Conservation (phyloP, 257 asterid species). For the Fraxinus pennsylvanica region DNA sequence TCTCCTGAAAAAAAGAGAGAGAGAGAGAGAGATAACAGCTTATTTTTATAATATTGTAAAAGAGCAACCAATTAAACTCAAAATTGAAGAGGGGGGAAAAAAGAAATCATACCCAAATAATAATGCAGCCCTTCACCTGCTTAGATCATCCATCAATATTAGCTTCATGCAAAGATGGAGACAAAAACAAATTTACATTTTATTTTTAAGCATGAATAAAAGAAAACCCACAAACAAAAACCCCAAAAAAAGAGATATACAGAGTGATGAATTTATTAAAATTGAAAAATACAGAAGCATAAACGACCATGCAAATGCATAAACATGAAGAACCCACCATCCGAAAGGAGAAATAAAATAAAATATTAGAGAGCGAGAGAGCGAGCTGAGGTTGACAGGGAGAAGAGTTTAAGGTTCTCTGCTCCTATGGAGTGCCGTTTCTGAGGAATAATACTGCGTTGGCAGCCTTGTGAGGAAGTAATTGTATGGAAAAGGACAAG, state of each 20-base stretch:
- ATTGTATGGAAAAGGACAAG: no score
- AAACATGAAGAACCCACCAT: neutral
- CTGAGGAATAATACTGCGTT: neutral
- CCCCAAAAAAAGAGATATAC: neutral
- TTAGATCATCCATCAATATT: neutral
- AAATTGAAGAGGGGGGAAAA: neutral
- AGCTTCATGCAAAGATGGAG: neutral
- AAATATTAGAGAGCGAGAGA: neutral
- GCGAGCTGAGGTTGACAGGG: neutral
- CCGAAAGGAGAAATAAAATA: neutral
- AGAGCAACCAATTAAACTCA: neutral
- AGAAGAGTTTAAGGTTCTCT: neutral
- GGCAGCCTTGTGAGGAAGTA: no score
- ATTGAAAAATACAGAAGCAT: neutral
- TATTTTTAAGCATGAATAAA: neutral
- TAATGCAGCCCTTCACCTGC: neutral
- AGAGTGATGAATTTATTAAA: neutral
- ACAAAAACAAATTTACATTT: neutral
- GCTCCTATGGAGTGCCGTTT: neutral
- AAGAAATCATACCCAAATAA: neutral
- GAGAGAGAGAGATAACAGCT: neutral
- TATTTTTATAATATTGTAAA: neutral
- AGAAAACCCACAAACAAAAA: neutral
- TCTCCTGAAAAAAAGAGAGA: neutral
- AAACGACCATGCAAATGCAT: neutral